Percentiles rank a stretch among this genome's conserved stretches.
These are phyloP conservation scores for Fomitopsis pinicola DNA, from an alignment of 1,284 basidiomycete genomes.

Conservation along the genomic window DNA sequence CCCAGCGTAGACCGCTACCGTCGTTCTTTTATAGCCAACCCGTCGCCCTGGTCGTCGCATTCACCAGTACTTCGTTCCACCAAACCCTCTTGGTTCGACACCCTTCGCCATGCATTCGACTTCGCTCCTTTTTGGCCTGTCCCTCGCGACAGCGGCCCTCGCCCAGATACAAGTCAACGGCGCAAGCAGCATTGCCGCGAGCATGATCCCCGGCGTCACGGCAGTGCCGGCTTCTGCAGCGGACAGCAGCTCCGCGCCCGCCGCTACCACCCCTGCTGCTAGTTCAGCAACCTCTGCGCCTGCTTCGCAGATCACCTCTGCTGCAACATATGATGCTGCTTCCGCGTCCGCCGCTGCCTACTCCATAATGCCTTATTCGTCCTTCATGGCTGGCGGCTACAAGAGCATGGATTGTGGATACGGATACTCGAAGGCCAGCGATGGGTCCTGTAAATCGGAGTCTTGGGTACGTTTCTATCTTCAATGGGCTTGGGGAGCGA, in stretches of 20 bases:
- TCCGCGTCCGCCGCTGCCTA: slow-evolving; percentile 29
- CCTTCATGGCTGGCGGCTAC: slow-evolving; percentile 58
- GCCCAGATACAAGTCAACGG: slow-evolving; percentile 52
- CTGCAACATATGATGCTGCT: slow-evolving; percentile 30
- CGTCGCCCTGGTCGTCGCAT: slow-evolving; percentile 29
- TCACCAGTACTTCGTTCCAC: slow-evolving; percentile 18
- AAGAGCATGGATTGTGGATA: slow-evolving; percentile 63
- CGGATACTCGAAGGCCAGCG: slow-evolving; percentile 50
- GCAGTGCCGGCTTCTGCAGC: slow-evolving; percentile 10
- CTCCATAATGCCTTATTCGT: slow-evolving; percentile 50
- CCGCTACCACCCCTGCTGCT: slow-evolving; percentile 11
- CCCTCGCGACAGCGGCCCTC: slow-evolving; percentile 48
- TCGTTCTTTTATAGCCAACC: slow-evolving; percentile 35
- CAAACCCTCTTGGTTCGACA: slow-evolving; percentile 17
- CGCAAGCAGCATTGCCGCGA: slow-evolving; percentile 41
- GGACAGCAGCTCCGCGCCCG: slow-evolving; percentile 4
- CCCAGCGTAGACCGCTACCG: slow-evolving; percentile 67
- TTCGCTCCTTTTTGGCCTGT: slow-evolving; percentile 45
- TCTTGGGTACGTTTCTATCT: slow-evolving; percentile 47
- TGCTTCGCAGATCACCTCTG: slow-evolving; percentile 37
- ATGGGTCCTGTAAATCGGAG: slow-evolving; percentile 49
- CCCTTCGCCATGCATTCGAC: slow-evolving; percentile 57
- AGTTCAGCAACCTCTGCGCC: slow-evolving; percentile 21
- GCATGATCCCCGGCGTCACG: slow-evolving; percentile 8
- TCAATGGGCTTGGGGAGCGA: not conserved